phyloP scores from a whole-genome alignment of 306 rosid species.

The Gynostemma pentaphyllum region DNA sequence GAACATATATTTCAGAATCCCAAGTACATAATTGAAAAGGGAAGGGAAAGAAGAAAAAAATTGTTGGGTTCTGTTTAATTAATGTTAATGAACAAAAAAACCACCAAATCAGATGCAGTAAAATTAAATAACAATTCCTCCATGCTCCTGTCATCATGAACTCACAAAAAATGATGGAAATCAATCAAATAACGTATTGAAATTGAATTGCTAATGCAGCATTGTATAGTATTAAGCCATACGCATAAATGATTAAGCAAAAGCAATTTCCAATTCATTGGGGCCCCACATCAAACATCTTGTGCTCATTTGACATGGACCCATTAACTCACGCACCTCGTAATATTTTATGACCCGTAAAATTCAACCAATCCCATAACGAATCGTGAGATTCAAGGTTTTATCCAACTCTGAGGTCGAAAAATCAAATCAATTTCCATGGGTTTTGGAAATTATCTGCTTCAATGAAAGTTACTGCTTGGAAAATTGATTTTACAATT shows the following conservation, averaged over 20 bases:
- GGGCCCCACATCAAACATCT: constrained; percentile 12
- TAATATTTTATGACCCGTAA: not conserved
- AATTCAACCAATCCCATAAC: not conserved
- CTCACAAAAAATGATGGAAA: no score
- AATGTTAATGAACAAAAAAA: not conserved
- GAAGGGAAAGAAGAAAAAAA: no score
- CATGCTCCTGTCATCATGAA: not conserved
- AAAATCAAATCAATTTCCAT: not conserved
- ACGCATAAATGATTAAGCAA: not conserved
- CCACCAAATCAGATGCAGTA: not conserved
- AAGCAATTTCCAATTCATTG: not conserved
- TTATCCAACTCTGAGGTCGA: not conserved
- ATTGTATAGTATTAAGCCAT: constrained; percentile 1
- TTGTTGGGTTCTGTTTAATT: not conserved
- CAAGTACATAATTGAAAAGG: no score
- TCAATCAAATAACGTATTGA: no score
- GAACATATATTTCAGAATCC: no score
- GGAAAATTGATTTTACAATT: not conserved
- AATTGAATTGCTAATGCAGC: constrained; percentile 4
- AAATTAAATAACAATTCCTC: not conserved
- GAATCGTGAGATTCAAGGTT: not conserved
- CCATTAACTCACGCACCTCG: not conserved
- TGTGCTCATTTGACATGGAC: constrained; percentile 1
- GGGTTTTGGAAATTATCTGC: not conserved
- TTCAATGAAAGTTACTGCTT: no score